Evolutionary conservation across 768 basidiomycete genomes (phyloP).

Genomic region (Myochromella boudieri): DNA sequence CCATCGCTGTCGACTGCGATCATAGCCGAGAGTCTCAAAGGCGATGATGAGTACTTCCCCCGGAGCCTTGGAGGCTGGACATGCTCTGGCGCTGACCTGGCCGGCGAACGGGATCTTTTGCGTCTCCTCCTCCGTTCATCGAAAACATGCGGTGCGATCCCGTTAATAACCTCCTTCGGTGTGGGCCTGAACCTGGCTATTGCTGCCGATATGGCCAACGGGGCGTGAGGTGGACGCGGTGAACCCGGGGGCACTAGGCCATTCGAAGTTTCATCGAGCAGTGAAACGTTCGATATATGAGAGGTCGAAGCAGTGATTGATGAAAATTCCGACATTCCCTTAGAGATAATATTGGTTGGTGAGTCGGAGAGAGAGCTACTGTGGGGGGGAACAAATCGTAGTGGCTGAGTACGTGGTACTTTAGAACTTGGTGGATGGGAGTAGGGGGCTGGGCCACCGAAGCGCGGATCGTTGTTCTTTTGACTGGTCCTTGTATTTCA

Average conservation of each 20-base stretch:
- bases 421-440: slow-evolving; percentile 6
- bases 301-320: background rate
- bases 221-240: slow-evolving; percentile 2
- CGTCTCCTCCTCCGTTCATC: slow-evolving; percentile 36
- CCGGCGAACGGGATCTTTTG: slow-evolving; percentile 21
- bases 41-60: slow-evolving; percentile 28
- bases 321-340: slow-evolving; percentile 5
- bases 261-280: background rate
- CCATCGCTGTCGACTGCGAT: slow-evolving; percentile 34
- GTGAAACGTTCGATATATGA: background rate
- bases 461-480: slow-evolving; percentile 11
- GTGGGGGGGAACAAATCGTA: slow-evolving; percentile 2
- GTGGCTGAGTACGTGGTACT: no score
- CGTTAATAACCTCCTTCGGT: slow-evolving; percentile 40
- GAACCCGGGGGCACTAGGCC: background rate
- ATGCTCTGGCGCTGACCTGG: slow-evolving; percentile 5
- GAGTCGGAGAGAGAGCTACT: background rate
- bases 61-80: no score
- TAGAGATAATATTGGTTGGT: background rate
- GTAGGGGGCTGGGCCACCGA: background rate
- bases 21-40: slow-evolving; percentile 32
- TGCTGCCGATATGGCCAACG: slow-evolving; percentile 22
- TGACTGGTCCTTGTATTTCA: slow-evolving; percentile 7
- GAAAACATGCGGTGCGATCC: slow-evolving; percentile 46
- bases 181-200: slow-evolving; percentile 42